Base-by-base conservation (phyloP, 257 asterid genomes). In the Solanum appendiculatum region DNA sequence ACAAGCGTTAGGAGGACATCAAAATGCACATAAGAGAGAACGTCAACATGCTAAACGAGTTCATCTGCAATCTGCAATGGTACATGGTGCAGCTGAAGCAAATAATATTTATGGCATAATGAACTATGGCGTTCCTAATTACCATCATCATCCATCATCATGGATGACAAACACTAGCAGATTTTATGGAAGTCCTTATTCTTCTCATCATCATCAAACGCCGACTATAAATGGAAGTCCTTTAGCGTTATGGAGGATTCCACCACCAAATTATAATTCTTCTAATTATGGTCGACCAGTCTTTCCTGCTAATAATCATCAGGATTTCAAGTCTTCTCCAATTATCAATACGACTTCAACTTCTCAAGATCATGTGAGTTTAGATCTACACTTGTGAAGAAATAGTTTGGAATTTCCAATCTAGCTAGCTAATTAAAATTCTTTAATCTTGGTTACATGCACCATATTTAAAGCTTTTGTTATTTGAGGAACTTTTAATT, bases 1-100 rank as follows among this genome's bases (percentile, higher is more conserved):
- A 5, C 99, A 96, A 89, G 99, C 99, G 2, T 94, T 96, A 1
- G 99, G 99, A 23, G 99, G 99, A 51, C 99, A 96, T 29, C 99
- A 96, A 86, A 96, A 96, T 88, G 99, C 98, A 7, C 99, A 96
- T 92, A 96, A 94, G 77, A 92, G 98, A 77, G 99, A 96, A 77
- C 91, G 99, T 0, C 99, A 96, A 74, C 96, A 94, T 15, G 99
- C 99, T 2, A 96, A 94, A 82, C 90, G 98, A 2, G 94, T 95
- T 0, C 96, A 94, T 87, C 73, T 95, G 87, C 98, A 95, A 88
- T 93, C 98, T 0, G 91, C 97, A 3, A 91, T 94, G 93, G 85
- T 86, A 86, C 95, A 93, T 80, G 93, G 93, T 80, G 84, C 11
- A 81, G 91, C 56, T 1, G 94, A 89, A 11, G 89, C 93, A 1